phyloP scores from a whole-genome alignment of 2,329 filamentous ascomycete species.

The Colletotrichum truncatum region DNA sequence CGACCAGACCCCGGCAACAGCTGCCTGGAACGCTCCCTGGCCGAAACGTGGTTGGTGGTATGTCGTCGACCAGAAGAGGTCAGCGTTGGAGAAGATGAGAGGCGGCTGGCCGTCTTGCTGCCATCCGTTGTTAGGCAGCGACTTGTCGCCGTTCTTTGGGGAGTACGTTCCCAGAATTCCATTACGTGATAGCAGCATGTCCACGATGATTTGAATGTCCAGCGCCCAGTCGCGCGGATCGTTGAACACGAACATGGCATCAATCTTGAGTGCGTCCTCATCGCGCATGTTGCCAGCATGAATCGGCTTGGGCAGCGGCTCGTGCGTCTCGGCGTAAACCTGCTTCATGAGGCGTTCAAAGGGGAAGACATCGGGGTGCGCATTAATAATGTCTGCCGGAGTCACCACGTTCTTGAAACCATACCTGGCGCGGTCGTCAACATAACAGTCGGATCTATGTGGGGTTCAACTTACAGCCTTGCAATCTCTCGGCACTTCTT shows the following conservation, averaged over 20 bases:
- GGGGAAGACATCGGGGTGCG: slow-evolving; percentile 82
- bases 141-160: slow-evolving; percentile 70
- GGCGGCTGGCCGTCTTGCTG: slow-evolving; percentile 82
- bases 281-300: slow-evolving; percentile 48
- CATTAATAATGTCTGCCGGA: slow-evolving; percentile 82
- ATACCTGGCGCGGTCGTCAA: slow-evolving; percentile 49
- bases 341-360: slow-evolving; percentile 75
- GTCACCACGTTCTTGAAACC: slow-evolving; percentile 86
- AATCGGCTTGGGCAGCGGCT: slow-evolving; percentile 64
- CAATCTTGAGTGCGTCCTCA: slow-evolving; percentile 73
- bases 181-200: slow-evolving; percentile 80
- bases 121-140: slow-evolving; percentile 79
- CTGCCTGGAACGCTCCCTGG: slow-evolving; percentile 89
- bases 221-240: slow-evolving; percentile 97
- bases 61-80: slow-evolving; percentile 87
- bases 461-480: slow-evolving; percentile 57
- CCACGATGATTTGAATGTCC: slow-evolving; percentile 84
- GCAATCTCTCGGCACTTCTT: slow-evolving; percentile 78
- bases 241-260: slow-evolving; percentile 93
- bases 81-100: slow-evolving; percentile 89
- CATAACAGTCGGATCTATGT: slow-evolving; percentile 39
- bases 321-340: slow-evolving; percentile 67
- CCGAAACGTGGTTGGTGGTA: slow-evolving; percentile 89
- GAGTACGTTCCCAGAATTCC: slow-evolving; percentile 87
- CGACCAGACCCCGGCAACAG: slow-evolving; percentile 82